phyloP scores from a whole-genome alignment of 305 asterid species.

The Euphrasia arctica region DNA sequence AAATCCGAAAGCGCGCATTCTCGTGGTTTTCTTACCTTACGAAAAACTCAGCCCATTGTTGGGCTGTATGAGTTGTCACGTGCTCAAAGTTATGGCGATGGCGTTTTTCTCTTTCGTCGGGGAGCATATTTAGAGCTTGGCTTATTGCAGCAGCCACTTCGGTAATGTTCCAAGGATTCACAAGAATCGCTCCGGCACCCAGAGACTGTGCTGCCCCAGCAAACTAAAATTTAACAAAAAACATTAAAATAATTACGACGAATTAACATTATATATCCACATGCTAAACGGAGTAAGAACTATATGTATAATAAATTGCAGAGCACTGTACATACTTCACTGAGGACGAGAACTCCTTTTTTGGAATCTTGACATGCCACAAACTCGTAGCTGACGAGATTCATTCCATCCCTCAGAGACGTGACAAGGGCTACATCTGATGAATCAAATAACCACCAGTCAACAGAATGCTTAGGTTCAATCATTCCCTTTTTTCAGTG shows the following conservation, averaged over 20 bases:
- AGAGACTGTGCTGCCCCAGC: constrained; percentile 99
- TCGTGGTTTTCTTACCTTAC: constrained; percentile 59
- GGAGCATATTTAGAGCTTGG: constrained; percentile 79
- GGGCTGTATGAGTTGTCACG: constrained; percentile 97
- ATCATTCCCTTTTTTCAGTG: constrained; percentile 12
- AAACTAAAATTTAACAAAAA: constrained; percentile 49
- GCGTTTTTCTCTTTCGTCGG: constrained; percentile 93
- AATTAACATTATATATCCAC: constrained; percentile 12
- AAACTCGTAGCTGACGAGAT: constrained; percentile 95
- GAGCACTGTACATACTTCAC: constrained; percentile 55
- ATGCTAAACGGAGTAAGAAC: not conserved
- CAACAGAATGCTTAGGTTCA: constrained; percentile 27
- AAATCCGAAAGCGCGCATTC: constrained; percentile 10
- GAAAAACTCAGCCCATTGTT: constrained; percentile 97
- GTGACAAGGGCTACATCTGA: constrained; percentile 29
- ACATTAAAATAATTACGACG: constrained; percentile 3
- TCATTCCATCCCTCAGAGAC: constrained; percentile 85
- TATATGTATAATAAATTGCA: constrained; percentile 20
- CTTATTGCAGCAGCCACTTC: constrained; percentile 94
- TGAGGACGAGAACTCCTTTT: constrained; percentile 92
- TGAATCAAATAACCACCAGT: constrained; percentile 32
- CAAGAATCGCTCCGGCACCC: constrained; percentile 99
- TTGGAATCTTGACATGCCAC: constrained; percentile 93
- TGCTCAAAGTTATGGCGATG: constrained; percentile 82
- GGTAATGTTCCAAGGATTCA: constrained; percentile 97